Percentiles rank a stretch among this genome's conserved stretches.
phyloP scores from a whole-genome alignment of 1,284 basidiomycete species.

The Singerocomus inundabilis region DNA sequence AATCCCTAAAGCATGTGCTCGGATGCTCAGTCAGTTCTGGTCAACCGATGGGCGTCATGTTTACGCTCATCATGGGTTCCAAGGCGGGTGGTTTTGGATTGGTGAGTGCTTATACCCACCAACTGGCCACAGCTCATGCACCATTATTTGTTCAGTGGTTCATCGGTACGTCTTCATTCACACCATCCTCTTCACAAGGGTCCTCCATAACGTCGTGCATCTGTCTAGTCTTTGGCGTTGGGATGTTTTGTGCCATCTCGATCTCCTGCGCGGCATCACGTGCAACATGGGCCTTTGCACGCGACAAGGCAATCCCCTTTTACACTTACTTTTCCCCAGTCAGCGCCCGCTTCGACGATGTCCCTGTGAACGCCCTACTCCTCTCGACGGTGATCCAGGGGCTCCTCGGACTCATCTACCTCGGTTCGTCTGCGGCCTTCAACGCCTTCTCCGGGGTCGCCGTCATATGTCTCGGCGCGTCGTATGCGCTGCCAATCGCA shows the following conservation, averaged over 20 bases:
- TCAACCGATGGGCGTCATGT: constrained; percentile 65
- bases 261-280: constrained; percentile 66
- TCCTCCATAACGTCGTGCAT: neutral
- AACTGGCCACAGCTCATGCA: neutral
- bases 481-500: constrained; percentile 51
- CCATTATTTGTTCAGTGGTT: constrained; percentile 41
- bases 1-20: neutral
- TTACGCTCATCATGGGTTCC: constrained; percentile 61
- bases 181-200: constrained; percentile 7
- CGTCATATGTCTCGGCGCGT: constrained; percentile 54
- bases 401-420: constrained; percentile 53
- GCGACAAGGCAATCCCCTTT: constrained; percentile 67
- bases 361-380: constrained; percentile 58
- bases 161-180: constrained; percentile 36
- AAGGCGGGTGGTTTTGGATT: constrained; percentile 63
- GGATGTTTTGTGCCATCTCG: constrained; percentile 56
- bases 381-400: constrained; percentile 54
- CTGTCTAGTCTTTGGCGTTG: constrained; percentile 48
- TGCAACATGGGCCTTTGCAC: constrained; percentile 68
- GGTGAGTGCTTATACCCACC: constrained; percentile 31
- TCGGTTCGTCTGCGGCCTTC: constrained; percentile 55
- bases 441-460: constrained; percentile 57
- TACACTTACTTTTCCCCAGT: constrained; percentile 49
- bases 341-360: constrained; percentile 39
- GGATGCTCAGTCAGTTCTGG: constrained; percentile 51